Evolutionary conservation across 1,284 basidiomycete species (phyloP).

Genomic region (Meira miltonrushii): DNA sequence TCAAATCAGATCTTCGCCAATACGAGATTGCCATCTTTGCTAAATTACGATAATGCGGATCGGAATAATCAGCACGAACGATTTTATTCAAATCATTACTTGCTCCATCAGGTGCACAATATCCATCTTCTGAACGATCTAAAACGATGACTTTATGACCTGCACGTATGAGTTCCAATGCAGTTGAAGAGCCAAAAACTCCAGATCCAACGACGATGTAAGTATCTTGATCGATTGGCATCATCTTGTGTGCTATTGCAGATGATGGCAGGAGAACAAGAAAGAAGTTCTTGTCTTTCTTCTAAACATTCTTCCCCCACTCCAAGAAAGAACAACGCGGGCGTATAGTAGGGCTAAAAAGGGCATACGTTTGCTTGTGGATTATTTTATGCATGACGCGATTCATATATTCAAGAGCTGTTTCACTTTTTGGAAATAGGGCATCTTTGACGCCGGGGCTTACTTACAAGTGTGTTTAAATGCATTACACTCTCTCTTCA

Average conservation of each 20-base stretch:
- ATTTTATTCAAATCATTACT: constrained; percentile 81
- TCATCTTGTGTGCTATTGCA: neutral
- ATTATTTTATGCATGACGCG: no score
- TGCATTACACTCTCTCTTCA: no score
- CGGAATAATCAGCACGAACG: constrained; percentile 54
- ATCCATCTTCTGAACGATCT: constrained; percentile 36
- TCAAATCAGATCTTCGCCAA: constrained; percentile 60
- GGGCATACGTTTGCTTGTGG: no score
- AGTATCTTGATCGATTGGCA: neutral
- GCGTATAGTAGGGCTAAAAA: neutral
- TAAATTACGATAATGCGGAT: constrained; percentile 61
- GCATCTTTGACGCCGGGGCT: no score
- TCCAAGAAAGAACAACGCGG: neutral
- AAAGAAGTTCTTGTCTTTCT: neutral
- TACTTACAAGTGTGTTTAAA: no score
- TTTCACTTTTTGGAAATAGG: no score
- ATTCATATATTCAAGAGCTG: no score
- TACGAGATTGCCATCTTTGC: constrained; percentile 66
- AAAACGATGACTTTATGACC: constrained; percentile 69
- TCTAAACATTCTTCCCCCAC: constrained; percentile 1
- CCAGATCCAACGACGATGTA: constrained; percentile 73
- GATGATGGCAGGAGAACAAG: neutral
- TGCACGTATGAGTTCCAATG: constrained; percentile 66
- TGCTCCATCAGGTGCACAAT: constrained; percentile 66
- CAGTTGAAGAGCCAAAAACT: constrained; percentile 77